Percentiles rank a stretch among this genome's conserved stretches.
Evolutionary conservation across 768 basidiomycete genomes (phyloP).

Genomic region (Hericium erinaceus): DNA sequence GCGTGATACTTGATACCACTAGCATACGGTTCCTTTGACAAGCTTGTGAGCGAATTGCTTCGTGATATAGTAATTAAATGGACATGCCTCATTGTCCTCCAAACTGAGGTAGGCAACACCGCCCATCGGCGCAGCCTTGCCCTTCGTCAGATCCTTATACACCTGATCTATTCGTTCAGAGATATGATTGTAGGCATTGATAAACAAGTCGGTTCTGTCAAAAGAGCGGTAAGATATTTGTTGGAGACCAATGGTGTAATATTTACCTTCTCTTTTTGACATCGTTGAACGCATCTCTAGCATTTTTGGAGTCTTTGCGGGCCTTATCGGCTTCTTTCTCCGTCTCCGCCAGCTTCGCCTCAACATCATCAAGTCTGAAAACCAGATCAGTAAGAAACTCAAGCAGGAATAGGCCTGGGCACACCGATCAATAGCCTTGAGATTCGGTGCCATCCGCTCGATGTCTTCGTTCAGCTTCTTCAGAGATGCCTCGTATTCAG

Average conservation of each 20-base stretch:
- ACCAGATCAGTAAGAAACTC: not conserved
- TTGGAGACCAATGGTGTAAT: not conserved
- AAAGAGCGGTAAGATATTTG: not conserved
- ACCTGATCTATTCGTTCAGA: constrained; percentile 91
- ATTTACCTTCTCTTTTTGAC: constrained; percentile 71
- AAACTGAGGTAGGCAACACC: constrained; percentile 94
- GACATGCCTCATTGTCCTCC: constrained; percentile 84
- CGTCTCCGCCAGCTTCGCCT: constrained; percentile 76
- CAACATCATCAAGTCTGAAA: constrained; percentile 71
- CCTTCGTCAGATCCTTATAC: constrained; percentile 97
- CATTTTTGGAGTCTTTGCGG: constrained; percentile 78
- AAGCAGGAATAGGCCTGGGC: constrained; percentile 15
- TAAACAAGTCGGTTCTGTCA: constrained; percentile 72
- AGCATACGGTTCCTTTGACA: constrained; percentile 63
- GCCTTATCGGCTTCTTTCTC: constrained; percentile 91
- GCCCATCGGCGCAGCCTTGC: constrained; percentile 86
- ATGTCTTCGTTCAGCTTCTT: constrained; percentile 69
- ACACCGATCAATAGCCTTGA: constrained; percentile 90
- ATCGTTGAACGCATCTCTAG: constrained; percentile 88
- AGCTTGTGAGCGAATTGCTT: not conserved
- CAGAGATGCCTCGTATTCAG: constrained; percentile 67
- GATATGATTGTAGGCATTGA: constrained; percentile 94
- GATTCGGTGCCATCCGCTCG: constrained; percentile 89
- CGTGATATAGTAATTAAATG: not conserved
- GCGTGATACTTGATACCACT: constrained; percentile 97